A percentile compares a stretch with the other conserved stretches of the same genome.
phyloP scores from a whole-genome alignment of 257 asterid species.

The Fraxinus quadrangulata region DNA sequence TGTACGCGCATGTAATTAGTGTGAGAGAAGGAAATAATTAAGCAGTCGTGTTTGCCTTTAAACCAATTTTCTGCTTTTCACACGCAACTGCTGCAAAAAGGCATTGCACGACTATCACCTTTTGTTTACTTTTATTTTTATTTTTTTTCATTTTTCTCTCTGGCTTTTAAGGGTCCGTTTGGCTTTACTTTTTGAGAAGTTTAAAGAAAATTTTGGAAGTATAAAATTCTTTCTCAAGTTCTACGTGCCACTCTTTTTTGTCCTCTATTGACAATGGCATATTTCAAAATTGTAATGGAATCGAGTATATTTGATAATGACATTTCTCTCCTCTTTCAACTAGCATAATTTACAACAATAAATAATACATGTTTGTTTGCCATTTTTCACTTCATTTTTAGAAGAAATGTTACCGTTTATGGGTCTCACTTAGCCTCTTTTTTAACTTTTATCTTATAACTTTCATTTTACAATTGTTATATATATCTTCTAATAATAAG shows the following conservation, averaged over 20 bases:
- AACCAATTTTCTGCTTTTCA: constrained; percentile 56
- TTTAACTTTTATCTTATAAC: no score
- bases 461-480: no score
- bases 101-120: constrained; percentile 41
- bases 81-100: constrained; percentile 57
- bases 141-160: constrained; percentile 19
- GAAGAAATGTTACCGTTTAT: no score
- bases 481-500: no score
- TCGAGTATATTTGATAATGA: constrained; percentile 24
- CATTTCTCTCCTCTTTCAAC: not conserved
- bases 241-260: constrained; percentile 18
- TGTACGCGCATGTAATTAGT: constrained; percentile 28
- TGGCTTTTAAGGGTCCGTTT: not conserved
- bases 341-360: not conserved
- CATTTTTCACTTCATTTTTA: no score
- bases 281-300: constrained; percentile 22
- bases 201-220: no score
- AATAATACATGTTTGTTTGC: no score
- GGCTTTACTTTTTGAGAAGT: no score
- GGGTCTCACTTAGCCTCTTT: no score
- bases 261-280: constrained; percentile 24
- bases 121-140: constrained; percentile 23
- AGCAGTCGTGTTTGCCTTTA: constrained; percentile 42
- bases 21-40: constrained; percentile 23
- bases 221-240: not conserved